These are phyloP conservation scores for Lactifluus echinatus DNA, from an alignment of 768 basidiomycete genomes.

Conservation along the genomic window DNA sequence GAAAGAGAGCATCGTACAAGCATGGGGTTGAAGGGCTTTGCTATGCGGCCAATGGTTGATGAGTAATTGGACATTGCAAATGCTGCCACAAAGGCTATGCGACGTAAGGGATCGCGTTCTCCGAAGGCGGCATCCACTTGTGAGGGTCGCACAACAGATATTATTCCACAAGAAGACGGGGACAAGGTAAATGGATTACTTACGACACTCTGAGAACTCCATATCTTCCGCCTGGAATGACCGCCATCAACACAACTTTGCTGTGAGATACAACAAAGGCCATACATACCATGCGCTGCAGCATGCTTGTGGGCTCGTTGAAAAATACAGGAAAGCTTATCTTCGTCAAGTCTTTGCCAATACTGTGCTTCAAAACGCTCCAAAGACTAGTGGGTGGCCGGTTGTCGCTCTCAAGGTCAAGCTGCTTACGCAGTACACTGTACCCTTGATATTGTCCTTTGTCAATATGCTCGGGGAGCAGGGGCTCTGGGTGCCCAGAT, in stretches of 20 bases:
- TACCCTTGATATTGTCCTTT: slow-evolving; percentile 59
- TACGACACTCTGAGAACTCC: slow-evolving; percentile 90
- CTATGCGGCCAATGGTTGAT: slow-evolving; percentile 91
- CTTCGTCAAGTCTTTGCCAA: slow-evolving; percentile 94
- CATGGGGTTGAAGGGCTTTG: slow-evolving; percentile 97
- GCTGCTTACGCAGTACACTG: slow-evolving; percentile 42
- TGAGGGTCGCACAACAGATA: neutral
- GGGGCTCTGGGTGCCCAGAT: slow-evolving; percentile 33
- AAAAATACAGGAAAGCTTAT: slow-evolving; percentile 93
- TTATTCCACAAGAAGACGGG: neutral
- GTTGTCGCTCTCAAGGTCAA: slow-evolving; percentile 65
- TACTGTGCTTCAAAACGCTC: slow-evolving; percentile 90
- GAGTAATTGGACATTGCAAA: slow-evolving; percentile 99
- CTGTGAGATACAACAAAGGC: neutral
- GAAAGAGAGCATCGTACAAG: slow-evolving; percentile 42
- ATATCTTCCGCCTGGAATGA: slow-evolving; percentile 74
- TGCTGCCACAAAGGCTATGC: slow-evolving; percentile 88
- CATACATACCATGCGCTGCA: slow-evolving; percentile 76
- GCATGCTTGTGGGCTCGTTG: slow-evolving; percentile 92
- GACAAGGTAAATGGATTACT: slow-evolving; percentile 30
- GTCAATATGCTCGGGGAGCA: slow-evolving; percentile 31
- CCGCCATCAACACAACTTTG: slow-evolving; percentile 1
- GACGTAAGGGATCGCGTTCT: slow-evolving; percentile 66
- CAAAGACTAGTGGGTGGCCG: slow-evolving; percentile 86
- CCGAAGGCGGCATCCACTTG: slow-evolving; percentile 80